Percentiles rank a stretch among this genome's conserved stretches.
Conservation (phyloP, 306 rosid species). For the Gillenia trifoliata region DNA sequence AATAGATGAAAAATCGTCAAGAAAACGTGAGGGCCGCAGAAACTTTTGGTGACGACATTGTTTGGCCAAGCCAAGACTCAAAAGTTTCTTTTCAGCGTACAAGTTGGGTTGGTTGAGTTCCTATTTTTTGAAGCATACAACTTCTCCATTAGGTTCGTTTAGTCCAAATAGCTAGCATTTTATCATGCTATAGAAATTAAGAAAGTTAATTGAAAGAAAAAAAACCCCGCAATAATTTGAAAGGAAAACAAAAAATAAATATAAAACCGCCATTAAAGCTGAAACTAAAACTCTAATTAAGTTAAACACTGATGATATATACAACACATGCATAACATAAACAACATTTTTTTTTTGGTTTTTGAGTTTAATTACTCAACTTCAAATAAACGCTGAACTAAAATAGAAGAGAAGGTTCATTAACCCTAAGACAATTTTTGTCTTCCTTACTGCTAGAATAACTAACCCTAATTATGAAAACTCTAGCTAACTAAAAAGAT, state of each 20-base stretch:
- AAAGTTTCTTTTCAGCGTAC: neutral
- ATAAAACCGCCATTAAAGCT: neutral
- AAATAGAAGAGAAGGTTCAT: neutral
- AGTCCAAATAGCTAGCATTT: neutral
- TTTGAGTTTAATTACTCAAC: neutral
- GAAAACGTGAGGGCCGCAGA: neutral
- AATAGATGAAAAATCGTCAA: neutral
- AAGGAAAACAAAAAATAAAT: neutral
- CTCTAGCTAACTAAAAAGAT: neutral
- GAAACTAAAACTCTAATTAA: neutral
- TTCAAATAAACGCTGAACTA: slow-evolving; percentile 4
- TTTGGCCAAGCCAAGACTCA: neutral
- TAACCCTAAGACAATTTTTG: neutral
- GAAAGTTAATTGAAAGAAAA: neutral
- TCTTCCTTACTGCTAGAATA: slow-evolving; percentile 9
- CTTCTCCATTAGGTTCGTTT: neutral
- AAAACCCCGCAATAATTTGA: neutral
- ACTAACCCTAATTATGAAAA: slow-evolving; percentile 7
- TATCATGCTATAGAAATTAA: neutral
- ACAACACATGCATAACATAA: neutral
- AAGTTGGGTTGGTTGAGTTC: neutral
- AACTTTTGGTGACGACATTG: neutral
- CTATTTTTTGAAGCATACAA: neutral
- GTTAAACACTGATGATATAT: neutral
- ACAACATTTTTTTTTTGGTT: neutral